Percentiles rank a stretch among this genome's conserved stretches.
These are phyloP conservation scores for Rhynchosporium agropyri DNA, from an alignment of 2,329 filamentous ascomycete species.

Conservation along the genomic window DNA sequence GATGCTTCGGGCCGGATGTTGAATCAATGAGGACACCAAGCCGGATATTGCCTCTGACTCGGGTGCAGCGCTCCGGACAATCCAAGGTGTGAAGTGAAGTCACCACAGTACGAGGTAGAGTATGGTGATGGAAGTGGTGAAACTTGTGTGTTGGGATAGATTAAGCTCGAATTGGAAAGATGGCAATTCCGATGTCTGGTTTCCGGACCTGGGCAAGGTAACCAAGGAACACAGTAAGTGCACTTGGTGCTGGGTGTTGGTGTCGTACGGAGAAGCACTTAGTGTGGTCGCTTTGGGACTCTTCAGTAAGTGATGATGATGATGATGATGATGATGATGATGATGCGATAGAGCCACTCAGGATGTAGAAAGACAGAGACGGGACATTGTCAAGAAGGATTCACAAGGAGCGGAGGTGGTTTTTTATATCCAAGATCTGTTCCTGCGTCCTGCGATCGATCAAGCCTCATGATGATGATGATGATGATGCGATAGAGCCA, in stretches of 20 bases:
- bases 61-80: not conserved
- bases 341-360: not conserved
- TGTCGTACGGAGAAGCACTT: not conserved
- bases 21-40: conserved; percentile 2
- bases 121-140: not conserved
- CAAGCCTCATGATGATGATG: not conserved
- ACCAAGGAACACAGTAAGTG: not conserved
- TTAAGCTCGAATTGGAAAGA: conserved; percentile 8
- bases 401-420: not conserved
- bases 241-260: not conserved
- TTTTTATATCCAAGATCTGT: conserved; percentile 10
- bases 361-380: not conserved
- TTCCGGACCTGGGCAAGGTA: conserved; percentile 3
- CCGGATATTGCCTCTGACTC: conserved; percentile 9
- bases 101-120: not conserved
- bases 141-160: not conserved
- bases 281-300: conserved; percentile 1
- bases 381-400: conserved; percentile 8
- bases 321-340: too few species aligned
- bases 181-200: not conserved
- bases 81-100: not conserved
- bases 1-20: conserved; percentile 10
- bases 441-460: not conserved
- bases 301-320: conserved; percentile 6
- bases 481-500: not conserved